Evolutionary conservation across 371 early-diverging fungal species (phyloP).

Genomic region (Mortierella sp.): DNA sequence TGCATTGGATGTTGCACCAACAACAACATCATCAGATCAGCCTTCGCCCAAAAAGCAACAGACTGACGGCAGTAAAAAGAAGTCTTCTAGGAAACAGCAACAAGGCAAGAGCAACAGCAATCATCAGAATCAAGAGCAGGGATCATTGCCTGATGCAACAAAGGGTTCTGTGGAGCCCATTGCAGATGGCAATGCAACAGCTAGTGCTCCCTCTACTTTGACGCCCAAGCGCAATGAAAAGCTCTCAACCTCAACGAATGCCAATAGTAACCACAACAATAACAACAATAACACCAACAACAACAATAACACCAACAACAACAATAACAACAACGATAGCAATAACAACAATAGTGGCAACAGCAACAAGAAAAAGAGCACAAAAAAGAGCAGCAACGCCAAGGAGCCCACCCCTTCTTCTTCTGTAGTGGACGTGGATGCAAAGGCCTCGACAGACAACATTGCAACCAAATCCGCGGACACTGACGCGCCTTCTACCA

Average conservation of each 20-base stretch:
- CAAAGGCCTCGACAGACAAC: neutral
- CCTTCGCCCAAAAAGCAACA: slow-evolving; percentile 12
- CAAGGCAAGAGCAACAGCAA: slow-evolving; percentile 6
- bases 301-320: slow-evolving; percentile 15
- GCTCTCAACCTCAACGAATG: slow-evolving; percentile 33
- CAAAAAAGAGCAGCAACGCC: slow-evolving; percentile 28
- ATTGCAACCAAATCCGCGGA: neutral
- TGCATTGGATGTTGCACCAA: neutral
- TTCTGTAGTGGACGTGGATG: slow-evolving; percentile 5
- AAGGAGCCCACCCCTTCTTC: slow-evolving; percentile 28
- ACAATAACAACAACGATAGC: neutral
- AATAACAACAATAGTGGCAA: slow-evolving; percentile 8
- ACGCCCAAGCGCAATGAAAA: slow-evolving; percentile 35
- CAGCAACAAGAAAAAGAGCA: slow-evolving; percentile 10
- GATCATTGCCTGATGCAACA: neutral
- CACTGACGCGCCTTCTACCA: neutral
- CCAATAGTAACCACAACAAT: slow-evolving; percentile 15
- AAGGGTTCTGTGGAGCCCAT: slow-evolving; percentile 10
- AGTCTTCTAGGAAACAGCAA: slow-evolving; percentile 18
- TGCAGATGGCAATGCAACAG: neutral
- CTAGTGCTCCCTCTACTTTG: slow-evolving; percentile 2
- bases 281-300: slow-evolving; percentile 10
- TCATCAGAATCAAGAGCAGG: slow-evolving; percentile 4
- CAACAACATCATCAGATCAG: slow-evolving; percentile 10
- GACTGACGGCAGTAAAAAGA: slow-evolving; percentile 8